phyloP scores from a whole-genome alignment of 2,329 filamentous ascomycete species.

The Phaeoacremonium minimum region DNA sequence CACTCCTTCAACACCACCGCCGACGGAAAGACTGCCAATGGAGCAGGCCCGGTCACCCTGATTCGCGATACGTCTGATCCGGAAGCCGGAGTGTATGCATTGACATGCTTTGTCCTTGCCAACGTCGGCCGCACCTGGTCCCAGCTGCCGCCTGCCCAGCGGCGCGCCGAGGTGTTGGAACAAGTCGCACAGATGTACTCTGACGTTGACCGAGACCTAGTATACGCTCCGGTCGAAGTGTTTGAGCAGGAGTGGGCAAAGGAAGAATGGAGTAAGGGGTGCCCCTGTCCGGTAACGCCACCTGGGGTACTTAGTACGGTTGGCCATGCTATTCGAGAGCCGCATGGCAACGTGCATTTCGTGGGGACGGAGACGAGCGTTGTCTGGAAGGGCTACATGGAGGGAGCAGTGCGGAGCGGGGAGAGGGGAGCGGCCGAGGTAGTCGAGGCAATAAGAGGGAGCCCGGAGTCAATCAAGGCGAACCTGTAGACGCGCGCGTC shows the following conservation, averaged over 20 bases:
- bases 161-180: background rate
- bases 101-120: constrained; percentile 30
- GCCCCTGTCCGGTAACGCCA: background rate
- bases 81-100: constrained; percentile 19
- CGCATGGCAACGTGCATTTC: constrained; percentile 15
- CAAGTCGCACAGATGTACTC: background rate
- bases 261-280: background rate
- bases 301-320: background rate
- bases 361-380: constrained; percentile 17
- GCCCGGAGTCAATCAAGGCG: no score
- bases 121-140: background rate
- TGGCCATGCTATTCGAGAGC: background rate
- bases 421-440: constrained; percentile 15
- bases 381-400: constrained; percentile 21
- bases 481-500: no score
- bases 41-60: constrained; percentile 38
- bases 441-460: background rate
- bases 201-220: background rate
- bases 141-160: background rate
- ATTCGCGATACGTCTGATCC: constrained; percentile 35
- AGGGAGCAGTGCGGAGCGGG: constrained; percentile 15
- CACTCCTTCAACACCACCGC: constrained; percentile 8
- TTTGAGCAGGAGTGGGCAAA: background rate
- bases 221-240: background rate
- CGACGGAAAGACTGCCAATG: no score